Evolutionary conservation across 2,329 filamentous ascomycete species (phyloP).

Genomic region (Ambrosiella beaveri): DNA sequence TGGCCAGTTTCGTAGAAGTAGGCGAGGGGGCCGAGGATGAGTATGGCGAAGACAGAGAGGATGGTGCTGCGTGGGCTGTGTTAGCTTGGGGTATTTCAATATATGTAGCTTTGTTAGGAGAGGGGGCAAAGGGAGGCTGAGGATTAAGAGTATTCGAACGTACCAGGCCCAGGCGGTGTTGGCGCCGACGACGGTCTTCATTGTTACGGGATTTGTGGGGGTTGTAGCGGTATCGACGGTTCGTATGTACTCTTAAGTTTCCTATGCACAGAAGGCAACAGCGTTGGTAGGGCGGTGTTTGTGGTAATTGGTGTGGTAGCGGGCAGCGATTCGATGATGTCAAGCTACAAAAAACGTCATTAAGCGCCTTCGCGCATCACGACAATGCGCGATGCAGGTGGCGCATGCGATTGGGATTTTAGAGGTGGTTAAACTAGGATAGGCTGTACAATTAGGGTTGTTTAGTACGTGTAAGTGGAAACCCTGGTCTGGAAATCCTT

Average conservation of each 20-base stretch:
- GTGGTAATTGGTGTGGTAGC: no score
- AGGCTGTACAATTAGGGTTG: no score
- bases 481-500: no score
- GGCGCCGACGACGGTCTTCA: slow-evolving; percentile 89
- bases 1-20: slow-evolving; percentile 63
- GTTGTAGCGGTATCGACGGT: not conserved
- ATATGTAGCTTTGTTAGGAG: not conserved
- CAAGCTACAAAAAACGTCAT: no score
- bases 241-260: not conserved
- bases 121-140: not conserved
- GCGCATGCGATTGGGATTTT: no score
- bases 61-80: slow-evolving; percentile 43
- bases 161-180: slow-evolving; percentile 94
- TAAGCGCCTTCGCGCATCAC: no score
- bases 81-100: not conserved
- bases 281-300: no score
- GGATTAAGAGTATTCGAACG: slow-evolving; percentile 19
- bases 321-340: no score
- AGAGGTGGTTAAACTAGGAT: no score
- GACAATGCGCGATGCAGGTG: no score
- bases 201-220: slow-evolving; percentile 28
- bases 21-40: slow-evolving; percentile 47
- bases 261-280: no score
- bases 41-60: slow-evolving; percentile 46
- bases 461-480: no score